These are phyloP conservation scores for Mortierella sp. DNA, from an alignment of 371 early-diverging fungal species.

Conservation along the genomic window DNA sequence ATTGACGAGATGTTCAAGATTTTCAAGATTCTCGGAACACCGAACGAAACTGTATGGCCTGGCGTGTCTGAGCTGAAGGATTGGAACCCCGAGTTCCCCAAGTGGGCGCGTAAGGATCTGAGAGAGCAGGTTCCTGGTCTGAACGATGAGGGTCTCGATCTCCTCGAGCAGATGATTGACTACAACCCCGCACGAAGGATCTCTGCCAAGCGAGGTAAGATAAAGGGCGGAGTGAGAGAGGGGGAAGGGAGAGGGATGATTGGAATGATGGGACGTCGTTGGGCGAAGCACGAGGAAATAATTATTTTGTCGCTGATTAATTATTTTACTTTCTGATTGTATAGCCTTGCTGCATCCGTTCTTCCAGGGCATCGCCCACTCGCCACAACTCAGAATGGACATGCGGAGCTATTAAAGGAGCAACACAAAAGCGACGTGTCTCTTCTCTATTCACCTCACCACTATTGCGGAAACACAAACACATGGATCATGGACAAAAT, in stretches of 20 bases:
- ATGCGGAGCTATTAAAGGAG: constrained; percentile 11
- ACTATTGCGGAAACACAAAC: not conserved
- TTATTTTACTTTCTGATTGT: not conserved
- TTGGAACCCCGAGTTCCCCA: constrained; percentile 83
- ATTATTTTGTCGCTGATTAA: not conserved
- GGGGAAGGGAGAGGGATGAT: too few relatives aligned
- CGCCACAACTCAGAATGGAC: not conserved
- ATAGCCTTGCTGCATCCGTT: constrained; percentile 73
- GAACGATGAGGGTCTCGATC: constrained; percentile 70
- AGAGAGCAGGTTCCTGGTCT: constrained; percentile 61
- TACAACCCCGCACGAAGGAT: constrained; percentile 86
- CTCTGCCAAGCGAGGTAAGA: constrained; percentile 80
- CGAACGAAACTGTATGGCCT: constrained; percentile 89
- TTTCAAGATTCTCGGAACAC: constrained; percentile 94
- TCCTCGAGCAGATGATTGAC: constrained; percentile 77
- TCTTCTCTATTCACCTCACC: not conserved
- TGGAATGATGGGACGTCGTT: not conserved
- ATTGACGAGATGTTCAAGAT: constrained; percentile 96
- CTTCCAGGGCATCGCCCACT: constrained; percentile 55
- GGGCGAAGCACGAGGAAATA: constrained; percentile 14
- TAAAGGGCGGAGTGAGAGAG: constrained; percentile 1
- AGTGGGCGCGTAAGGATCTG: constrained; percentile 68
- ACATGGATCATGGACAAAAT: not conserved
- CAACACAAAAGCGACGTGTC: not conserved
- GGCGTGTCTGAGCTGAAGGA: constrained; percentile 87